These are phyloP conservation scores for Podaxis sp. DNA, from an alignment of 768 basidiomycete genomes.

Conservation along the genomic window DNA sequence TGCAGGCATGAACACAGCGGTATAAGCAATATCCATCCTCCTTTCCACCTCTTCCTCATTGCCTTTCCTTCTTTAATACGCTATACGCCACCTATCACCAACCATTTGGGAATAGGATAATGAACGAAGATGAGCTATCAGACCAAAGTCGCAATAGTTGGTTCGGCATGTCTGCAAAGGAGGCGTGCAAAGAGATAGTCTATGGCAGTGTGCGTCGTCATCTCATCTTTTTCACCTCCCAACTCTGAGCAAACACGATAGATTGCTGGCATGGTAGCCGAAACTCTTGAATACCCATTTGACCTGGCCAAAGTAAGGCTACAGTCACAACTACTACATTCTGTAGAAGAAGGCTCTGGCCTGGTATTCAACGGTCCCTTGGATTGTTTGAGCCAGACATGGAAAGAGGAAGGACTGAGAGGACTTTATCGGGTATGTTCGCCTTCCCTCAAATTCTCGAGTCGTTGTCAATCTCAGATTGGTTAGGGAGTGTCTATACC, in stretches of 20 bases:
- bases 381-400: constrained; percentile 87
- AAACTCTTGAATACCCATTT: constrained; percentile 90
- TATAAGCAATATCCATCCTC: neutral
- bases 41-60: neutral
- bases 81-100: neutral
- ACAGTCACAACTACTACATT: constrained; percentile 84
- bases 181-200: constrained; percentile 18
- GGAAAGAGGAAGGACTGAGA: constrained; percentile 73
- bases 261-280: constrained; percentile 82
- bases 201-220: constrained; percentile 18
- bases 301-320: constrained; percentile 91
- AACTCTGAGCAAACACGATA: constrained; percentile 23
- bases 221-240: neutral
- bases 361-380: constrained; percentile 72
- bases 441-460: neutral
- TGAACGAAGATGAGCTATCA: constrained; percentile 3
- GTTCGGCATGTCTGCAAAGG: neutral
- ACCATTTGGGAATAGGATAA: neutral
- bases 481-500: constrained; percentile 90
- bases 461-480: neutral
- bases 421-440: constrained; percentile 83
- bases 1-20: neutral
- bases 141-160: neutral
- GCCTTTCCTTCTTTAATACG: neutral
- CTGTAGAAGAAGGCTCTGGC: constrained; percentile 30